Percentiles rank a stretch among this genome's conserved stretches.
Conservation (phyloP, 495 filamentous ascomycete species). For the Podospora bellae-mahoneyi region DNA sequence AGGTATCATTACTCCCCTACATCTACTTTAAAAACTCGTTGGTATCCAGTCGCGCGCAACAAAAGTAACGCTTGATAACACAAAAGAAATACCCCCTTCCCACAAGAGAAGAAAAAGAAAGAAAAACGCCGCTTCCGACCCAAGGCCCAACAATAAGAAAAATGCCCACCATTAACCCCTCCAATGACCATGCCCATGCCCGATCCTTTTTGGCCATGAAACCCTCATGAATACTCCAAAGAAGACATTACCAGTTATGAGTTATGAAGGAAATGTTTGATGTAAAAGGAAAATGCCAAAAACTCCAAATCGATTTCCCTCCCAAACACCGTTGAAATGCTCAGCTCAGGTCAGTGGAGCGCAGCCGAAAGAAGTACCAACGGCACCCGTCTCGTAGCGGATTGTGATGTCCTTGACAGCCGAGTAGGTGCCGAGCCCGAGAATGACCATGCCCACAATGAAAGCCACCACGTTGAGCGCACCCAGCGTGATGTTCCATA, state of each 20-base stretch:
- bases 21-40: neutral
- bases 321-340: neutral
- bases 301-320: neutral
- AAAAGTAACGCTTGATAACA: neutral
- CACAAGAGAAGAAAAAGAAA: too few species aligned
- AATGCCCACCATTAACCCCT: neutral
- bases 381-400: constrained; percentile 40
- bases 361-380: constrained; percentile 51
- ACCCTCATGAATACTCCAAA: neutral
- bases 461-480: constrained; percentile 51
- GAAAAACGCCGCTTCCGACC: neutral
- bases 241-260: neutral
- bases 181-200: neutral
- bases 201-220: neutral
- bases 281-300: neutral
- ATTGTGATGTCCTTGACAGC: constrained; percentile 55
- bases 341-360: constrained; percentile 26
- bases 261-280: neutral
- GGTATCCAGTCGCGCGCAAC: neutral
- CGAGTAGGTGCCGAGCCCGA: constrained; percentile 58
- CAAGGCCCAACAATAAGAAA: neutral
- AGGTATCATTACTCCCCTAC: neutral
- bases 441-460: constrained; percentile 52
- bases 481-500: constrained; percentile 45
- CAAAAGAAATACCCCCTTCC: neutral